Percentiles rank a stretch among this genome's conserved stretches.
phyloP scores from a whole-genome alignment of 2,329 filamentous ascomycete genomes.

The Venturia asperata region DNA sequence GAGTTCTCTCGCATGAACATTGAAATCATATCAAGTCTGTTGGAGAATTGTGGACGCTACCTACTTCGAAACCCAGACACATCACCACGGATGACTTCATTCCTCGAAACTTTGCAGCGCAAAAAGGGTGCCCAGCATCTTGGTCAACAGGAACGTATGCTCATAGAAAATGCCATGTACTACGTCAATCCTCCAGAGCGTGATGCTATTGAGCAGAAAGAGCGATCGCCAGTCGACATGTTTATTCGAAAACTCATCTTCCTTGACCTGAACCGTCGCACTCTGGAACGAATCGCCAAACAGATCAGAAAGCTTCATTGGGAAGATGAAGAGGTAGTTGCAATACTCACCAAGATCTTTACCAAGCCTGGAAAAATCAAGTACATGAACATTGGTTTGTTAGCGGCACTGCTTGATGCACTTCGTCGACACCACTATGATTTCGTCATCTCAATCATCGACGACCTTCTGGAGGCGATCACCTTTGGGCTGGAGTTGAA shows the following conservation, averaged over 20 bases:
- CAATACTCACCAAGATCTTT: conserved; percentile 76
- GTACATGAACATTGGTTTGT: conserved; percentile 90
- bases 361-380: conserved; percentile 96
- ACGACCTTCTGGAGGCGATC: conserved; percentile 84
- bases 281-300: conserved; percentile 87
- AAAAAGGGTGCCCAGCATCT: conserved; percentile 96
- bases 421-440: conserved; percentile 86
- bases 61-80: conserved; percentile 88
- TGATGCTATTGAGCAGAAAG: conserved; percentile 92
- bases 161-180: conserved; percentile 96
- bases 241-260: conserved; percentile 93
- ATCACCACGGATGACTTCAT: conserved; percentile 84
- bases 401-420: conserved; percentile 82
- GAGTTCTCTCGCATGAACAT: conserved; percentile 99
- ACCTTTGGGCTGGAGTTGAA: conserved; percentile 86
- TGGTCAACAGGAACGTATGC: conserved; percentile 92
- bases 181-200: conserved; percentile 94
- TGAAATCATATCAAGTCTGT: conserved; percentile 90
- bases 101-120: conserved; percentile 86
- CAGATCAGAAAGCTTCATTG: conserved; percentile 93
- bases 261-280: conserved; percentile 86
- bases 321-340: conserved; percentile 74
- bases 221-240: conserved; percentile 84
- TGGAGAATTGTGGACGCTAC: conserved; percentile 95
- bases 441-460: conserved; percentile 86